Evolutionary conservation across 2,329 filamentous ascomycete species (phyloP).

Genomic region (Trichoderma oligosporum): DNA sequence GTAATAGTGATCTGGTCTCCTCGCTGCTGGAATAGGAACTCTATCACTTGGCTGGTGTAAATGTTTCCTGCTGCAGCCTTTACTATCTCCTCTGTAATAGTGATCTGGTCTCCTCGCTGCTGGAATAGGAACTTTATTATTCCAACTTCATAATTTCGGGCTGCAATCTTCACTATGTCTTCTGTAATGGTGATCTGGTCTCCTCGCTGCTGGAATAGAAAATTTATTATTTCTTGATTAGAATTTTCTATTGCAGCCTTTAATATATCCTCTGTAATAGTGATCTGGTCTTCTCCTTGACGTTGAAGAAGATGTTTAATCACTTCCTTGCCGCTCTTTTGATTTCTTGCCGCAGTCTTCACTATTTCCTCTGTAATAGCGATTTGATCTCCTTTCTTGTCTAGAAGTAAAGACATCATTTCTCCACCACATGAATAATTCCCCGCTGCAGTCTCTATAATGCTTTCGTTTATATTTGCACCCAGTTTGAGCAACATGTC

Average conservation of each 20-base stretch:
- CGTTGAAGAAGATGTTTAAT: conserved; percentile 12
- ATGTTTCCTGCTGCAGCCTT: conserved; percentile 16
- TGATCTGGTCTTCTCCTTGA: conserved; percentile 8
- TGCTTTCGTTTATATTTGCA: no score
- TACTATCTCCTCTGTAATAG: conserved; percentile 13
- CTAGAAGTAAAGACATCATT: no score
- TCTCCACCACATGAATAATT: no score
- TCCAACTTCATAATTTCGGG: conserved; percentile 8
- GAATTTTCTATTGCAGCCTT: conserved; percentile 13
- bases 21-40: conserved; percentile 13
- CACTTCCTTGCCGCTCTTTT: no score
- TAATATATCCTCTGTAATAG: conserved; percentile 15
- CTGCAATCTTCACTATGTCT: conserved; percentile 1
- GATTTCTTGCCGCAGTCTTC: no score
- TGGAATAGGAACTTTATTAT: conserved; percentile 18
- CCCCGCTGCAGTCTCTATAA: no score
- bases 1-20: conserved; percentile 19
- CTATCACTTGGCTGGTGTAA: conserved; percentile 12
- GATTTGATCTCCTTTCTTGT: no score
- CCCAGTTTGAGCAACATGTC: no score
- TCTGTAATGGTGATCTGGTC: conserved; percentile 17
- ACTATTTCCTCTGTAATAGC: no score
- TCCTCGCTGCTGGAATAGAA: conserved; percentile 15
- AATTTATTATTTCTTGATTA: conserved; percentile 12
- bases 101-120: conserved; percentile 14